These are phyloP conservation scores for Globisporangium spinosum DNA, from an alignment of 352 stramenopile species.

Conservation along the genomic window DNA sequence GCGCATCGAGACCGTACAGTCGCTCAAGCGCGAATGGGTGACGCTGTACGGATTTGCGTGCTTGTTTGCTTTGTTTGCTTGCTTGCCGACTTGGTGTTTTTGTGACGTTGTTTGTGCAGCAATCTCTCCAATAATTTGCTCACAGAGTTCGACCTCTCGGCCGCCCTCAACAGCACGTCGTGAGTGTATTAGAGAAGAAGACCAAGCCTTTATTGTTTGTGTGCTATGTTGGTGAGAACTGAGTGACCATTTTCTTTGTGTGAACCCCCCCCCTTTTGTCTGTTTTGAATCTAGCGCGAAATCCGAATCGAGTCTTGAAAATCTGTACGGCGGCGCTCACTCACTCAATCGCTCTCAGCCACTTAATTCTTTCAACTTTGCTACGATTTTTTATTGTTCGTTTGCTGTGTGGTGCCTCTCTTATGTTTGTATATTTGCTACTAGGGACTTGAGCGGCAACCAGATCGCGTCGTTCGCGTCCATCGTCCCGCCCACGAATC, in stretches of 20 bases:
- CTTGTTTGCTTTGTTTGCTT: background rate
- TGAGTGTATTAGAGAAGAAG: background rate
- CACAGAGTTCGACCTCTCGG: constrained; percentile 14
- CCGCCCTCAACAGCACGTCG: background rate
- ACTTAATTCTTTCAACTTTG: background rate
- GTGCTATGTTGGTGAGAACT: background rate
- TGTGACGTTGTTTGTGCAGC: background rate
- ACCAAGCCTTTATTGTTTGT: background rate
- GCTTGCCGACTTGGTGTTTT: background rate
- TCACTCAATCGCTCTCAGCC: background rate
- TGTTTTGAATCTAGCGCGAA: background rate
- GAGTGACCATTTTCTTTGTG: background rate
- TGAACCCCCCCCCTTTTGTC: background rate
- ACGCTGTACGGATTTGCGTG: constrained; percentile 1
- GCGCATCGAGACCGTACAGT: constrained; percentile 7
- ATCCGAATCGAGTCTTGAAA: background rate
- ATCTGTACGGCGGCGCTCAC: constrained; percentile 1
- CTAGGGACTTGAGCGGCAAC: constrained; percentile 15
- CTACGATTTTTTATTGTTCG: no score
- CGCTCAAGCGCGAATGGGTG: constrained; percentile 2
- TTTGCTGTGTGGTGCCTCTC: background rate
- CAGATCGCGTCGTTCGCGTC: constrained; percentile 13
- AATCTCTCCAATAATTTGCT: constrained; percentile 18
- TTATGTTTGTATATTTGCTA: background rate
- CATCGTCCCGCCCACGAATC: background rate